A percentile compares a stretch with the other conserved stretches of the same genome.
phyloP scores from a whole-genome alignment of 73 alveolate genomes.

The Stentor coeruleus region DNA sequence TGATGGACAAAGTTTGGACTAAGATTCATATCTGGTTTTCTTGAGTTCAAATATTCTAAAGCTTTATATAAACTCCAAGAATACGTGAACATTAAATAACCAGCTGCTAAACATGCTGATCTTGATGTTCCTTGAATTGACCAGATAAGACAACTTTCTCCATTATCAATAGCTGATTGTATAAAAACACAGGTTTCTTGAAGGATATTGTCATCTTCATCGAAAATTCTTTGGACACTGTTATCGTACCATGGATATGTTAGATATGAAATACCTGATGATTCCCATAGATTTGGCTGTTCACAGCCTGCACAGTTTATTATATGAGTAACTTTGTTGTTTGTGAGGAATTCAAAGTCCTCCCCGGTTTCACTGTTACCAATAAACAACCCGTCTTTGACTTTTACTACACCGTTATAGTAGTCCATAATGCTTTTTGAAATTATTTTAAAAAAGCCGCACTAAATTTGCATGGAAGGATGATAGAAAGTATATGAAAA shows the following conservation, averaged over 20 bases:
- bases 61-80: conserved; percentile 78
- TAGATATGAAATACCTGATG: conserved; percentile 86
- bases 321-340: conserved; percentile 75
- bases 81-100: conserved; percentile 91
- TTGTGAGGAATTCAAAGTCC: conserved; percentile 73
- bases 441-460: background rate
- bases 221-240: conserved; percentile 82
- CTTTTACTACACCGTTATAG: conserved; percentile 64
- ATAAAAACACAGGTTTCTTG: conserved; percentile 83
- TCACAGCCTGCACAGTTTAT: conserved; percentile 74
- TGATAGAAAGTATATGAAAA: no score
- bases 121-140: conserved; percentile 94
- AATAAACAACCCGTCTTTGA: conserved; percentile 77
- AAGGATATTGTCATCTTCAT: conserved; percentile 85
- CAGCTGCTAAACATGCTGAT: conserved; percentile 87
- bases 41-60: conserved; percentile 71
- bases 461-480: conserved; percentile 25
- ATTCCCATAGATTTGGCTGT: conserved; percentile 88
- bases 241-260: conserved; percentile 88
- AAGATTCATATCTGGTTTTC: conserved; percentile 72
- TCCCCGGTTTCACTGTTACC: conserved; percentile 77
- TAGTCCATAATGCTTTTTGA: background rate
- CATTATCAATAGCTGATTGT: conserved; percentile 85
- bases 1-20: conserved; percentile 67
- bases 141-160: conserved; percentile 95